Base-by-base conservation (phyloP, 1,284 basidiomycete species). In the Ceratobasidium sp. region DNA sequence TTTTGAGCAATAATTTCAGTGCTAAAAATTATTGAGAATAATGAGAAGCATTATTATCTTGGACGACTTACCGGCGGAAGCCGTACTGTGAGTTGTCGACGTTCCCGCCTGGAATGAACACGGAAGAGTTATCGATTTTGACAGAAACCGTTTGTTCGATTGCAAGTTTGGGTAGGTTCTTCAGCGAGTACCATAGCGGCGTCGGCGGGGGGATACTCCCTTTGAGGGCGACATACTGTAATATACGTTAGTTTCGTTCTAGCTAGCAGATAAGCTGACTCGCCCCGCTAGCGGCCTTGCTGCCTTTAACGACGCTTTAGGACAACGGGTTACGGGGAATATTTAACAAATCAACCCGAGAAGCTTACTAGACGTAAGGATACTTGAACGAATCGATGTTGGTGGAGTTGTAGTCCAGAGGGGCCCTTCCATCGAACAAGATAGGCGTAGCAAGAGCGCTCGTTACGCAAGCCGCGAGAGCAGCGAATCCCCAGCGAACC, bases 381-480 rank as follows among this genome's bases (percentile, higher is more conserved):
- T 85, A 87, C 14, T 80, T 81, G 0, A 86, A 87, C 1, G 79
- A 79, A 75, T 89, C 83, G 31, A 89, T 81, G 74, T 86, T 82
- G 14, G 82, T 79, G 27, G 78, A 78, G 0, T 84, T 85, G 62
- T 86, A 82, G 65, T 82, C 84, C 65, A 84, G 83, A 0, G 85
- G 84, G 4, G 86, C 86, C n/a, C 88, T 86, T 5, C 89, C 88
- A 78, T 89, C 88, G 77, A 84, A 89, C 8, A 89, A 81, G 36
- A 88, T 76, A 3, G 84, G 82, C 0, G 81, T 84, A 0, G 83
- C 84, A 5, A 78, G 45, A n/a, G 77, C 76, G 45, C 76, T 33
- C 33, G 66, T 45, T 65, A 72, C 60, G 54, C 22, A 50, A 36
- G 51, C 44, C 6, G 73, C 53, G n/a, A 75, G 22, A 9, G 69